A percentile compares a stretch with the other conserved stretches of the same genome.
phyloP scores from a whole-genome alignment of 2,329 filamentous ascomycete species.

The Fusarium irregulare region DNA sequence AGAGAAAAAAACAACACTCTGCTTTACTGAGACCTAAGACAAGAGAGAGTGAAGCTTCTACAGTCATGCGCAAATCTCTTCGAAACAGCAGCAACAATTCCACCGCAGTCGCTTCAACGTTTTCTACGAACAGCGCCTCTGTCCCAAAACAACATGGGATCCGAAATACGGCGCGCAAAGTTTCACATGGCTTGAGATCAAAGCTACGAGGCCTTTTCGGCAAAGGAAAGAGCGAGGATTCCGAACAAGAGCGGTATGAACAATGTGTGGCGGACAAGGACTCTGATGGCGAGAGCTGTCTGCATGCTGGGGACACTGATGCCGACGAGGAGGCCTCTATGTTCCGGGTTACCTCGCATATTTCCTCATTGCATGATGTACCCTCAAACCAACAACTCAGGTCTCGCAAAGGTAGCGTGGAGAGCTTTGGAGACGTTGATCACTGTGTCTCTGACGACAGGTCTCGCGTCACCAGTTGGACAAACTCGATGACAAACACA shows the following conservation, averaged over 20 bases:
- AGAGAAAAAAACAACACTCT: conserved; percentile 57
- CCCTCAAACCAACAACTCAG: conserved; percentile 59
- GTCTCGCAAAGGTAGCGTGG: conserved; percentile 67
- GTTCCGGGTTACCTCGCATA: conserved; percentile 59
- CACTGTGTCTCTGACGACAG: conserved; percentile 60
- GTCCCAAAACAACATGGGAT: conserved; percentile 51
- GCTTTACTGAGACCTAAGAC: conserved; percentile 57
- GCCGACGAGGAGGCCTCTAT: conserved; percentile 58
- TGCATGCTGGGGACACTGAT: conserved; percentile 50
- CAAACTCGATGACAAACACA: conserved; percentile 69
- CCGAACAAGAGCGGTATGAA: conserved; percentile 14
- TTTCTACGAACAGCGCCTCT: conserved; percentile 43
- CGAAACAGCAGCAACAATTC: conserved; percentile 58
- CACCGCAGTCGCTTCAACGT: conserved; percentile 49
- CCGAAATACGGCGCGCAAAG: conserved; percentile 67
- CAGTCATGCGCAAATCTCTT: conserved; percentile 61
- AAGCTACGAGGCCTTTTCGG: conserved; percentile 64
- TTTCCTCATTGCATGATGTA: conserved; percentile 63
- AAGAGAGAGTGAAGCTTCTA: conserved; percentile 49
- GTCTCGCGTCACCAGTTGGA: conserved; percentile 80
- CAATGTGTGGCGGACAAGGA: conserved; percentile 26
- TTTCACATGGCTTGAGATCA: conserved; percentile 70
- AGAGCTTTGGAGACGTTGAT: conserved; percentile 58
- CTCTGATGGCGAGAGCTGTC: conserved; percentile 47
- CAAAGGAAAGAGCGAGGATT: conserved; percentile 40